Evolutionary conservation across 176 grass and related monocot species (phyloP).

Genomic region (Eragrostis curvula): DNA sequence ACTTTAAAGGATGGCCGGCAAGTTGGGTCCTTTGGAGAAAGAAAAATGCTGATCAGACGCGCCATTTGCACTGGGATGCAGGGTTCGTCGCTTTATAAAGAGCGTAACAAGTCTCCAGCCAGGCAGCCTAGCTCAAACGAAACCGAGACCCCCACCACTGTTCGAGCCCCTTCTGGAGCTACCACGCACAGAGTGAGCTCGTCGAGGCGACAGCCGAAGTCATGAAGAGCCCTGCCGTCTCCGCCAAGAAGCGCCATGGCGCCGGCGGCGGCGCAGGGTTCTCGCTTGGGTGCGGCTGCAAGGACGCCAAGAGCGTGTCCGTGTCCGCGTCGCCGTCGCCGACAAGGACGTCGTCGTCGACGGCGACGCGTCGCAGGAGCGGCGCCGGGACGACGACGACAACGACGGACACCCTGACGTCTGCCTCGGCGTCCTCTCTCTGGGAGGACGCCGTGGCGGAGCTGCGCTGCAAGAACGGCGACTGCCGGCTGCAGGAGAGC

Average conservation of each 20-base stretch:
- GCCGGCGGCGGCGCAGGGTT: conserved; percentile 26
- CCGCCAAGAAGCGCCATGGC: conserved; percentile 43
- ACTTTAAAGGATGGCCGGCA: not conserved
- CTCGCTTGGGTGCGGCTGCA: conserved; percentile 63
- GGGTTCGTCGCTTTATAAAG: conserved; percentile 36
- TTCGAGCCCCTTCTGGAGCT: not conserved
- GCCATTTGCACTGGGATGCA: not conserved
- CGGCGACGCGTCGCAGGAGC: conserved; percentile 30
- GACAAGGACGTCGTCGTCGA: conserved; percentile 8
- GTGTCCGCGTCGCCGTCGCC: conserved; percentile 16
- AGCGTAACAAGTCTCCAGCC: not conserved
- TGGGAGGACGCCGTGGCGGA: conserved; percentile 51
- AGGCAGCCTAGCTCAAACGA: conserved; percentile 11
- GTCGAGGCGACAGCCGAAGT: not conserved
- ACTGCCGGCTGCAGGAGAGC: conserved; percentile 17
- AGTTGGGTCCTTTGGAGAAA: not conserved
- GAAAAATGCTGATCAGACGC: not conserved
- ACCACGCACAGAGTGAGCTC: not conserved
- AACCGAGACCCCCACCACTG: not conserved
- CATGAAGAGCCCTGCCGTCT: conserved; percentile 40
- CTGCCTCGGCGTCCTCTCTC: conserved; percentile 44
- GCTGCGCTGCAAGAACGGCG: conserved; percentile 19
- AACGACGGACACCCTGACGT: conserved; percentile 48
- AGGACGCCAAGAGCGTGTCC: conserved; percentile 65
- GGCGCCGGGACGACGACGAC: conserved; percentile 29